Conservation (phyloP, 345 rosid species). For the Citrus maxima region DNA sequence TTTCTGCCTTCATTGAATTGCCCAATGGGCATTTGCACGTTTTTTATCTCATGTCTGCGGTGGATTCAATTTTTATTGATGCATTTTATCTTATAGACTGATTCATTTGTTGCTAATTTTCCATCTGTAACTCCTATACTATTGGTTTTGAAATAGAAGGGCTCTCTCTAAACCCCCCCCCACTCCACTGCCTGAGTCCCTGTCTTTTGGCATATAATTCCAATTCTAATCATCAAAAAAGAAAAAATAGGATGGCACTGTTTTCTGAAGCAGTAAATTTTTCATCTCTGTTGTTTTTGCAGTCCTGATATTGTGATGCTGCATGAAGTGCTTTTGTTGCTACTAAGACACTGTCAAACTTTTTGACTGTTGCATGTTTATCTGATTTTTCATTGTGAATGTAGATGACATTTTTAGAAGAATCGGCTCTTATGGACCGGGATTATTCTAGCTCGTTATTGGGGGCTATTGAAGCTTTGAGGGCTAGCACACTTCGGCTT, state of each 20-base stretch:
- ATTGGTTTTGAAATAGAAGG: neutral
- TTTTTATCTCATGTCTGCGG: neutral
- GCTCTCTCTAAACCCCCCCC: neutral
- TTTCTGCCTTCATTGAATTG: neutral
- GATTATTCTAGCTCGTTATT: constrained; percentile 63
- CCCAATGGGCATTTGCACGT: neutral
- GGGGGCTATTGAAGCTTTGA: constrained; percentile 73
- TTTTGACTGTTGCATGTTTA: neutral
- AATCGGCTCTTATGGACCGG: constrained; percentile 50
- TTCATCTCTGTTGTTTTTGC: neutral
- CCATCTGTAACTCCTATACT: neutral
- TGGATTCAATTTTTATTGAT: neutral
- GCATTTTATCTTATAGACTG: neutral
- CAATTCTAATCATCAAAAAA: neutral
- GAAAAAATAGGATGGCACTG: neutral
- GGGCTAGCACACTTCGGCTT: constrained; percentile 81
- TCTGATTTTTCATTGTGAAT: constrained; percentile 14
- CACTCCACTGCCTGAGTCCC: too few relatives aligned
- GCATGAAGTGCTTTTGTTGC: neutral
- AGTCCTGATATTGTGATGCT: neutral
- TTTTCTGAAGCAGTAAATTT: neutral
- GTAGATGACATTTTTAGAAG: constrained; percentile 69
- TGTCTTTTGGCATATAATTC: neutral
- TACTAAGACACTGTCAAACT: neutral
- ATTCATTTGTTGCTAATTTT: neutral